These are phyloP conservation scores for Penicillium sp. DNA, from an alignment of 2,329 filamentous ascomycete species.

Conservation along the genomic window DNA sequence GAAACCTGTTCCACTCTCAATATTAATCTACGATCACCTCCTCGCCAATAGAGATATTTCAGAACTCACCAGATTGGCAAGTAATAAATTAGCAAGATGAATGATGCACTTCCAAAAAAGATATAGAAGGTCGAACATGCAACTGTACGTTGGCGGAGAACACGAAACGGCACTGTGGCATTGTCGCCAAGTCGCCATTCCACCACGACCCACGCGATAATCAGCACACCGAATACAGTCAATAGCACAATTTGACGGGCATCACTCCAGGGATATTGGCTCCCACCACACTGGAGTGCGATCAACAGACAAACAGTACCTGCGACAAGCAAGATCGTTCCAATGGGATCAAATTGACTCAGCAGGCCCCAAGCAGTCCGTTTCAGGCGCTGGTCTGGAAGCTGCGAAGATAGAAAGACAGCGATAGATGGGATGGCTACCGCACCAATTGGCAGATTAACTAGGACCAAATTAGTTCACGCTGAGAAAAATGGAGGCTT, in stretches of 20 bases:
- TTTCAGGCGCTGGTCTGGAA: neutral
- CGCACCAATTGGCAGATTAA: slow-evolving; percentile 47
- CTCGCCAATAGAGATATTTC: neutral
- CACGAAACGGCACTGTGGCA: slow-evolving; percentile 53
- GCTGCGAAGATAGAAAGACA: slow-evolving; percentile 25
- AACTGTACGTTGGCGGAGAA: slow-evolving; percentile 51
- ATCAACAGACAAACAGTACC: slow-evolving; percentile 25
- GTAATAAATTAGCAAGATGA: neutral
- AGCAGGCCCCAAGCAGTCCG: slow-evolving; percentile 37
- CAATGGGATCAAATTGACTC: slow-evolving; percentile 41
- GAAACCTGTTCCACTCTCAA: neutral
- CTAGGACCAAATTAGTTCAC: neutral
- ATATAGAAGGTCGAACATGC: slow-evolving; percentile 16
- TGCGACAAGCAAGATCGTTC: slow-evolving; percentile 33
- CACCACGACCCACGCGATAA: slow-evolving; percentile 46
- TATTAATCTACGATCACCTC: neutral
- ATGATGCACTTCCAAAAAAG: neutral
- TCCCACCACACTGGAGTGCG: slow-evolving; percentile 27
- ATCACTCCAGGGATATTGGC: slow-evolving; percentile 16
- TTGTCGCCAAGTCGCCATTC: slow-evolving; percentile 51
- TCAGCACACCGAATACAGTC: slow-evolving; percentile 26
- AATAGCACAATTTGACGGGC: slow-evolving; percentile 26
- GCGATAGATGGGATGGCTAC: slow-evolving; percentile 40
- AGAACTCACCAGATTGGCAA: neutral
- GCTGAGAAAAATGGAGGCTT: neutral